These are phyloP conservation scores for Xylariomycetidae sp. DNA, from an alignment of 2,329 filamentous ascomycete species.

Conservation along the genomic window DNA sequence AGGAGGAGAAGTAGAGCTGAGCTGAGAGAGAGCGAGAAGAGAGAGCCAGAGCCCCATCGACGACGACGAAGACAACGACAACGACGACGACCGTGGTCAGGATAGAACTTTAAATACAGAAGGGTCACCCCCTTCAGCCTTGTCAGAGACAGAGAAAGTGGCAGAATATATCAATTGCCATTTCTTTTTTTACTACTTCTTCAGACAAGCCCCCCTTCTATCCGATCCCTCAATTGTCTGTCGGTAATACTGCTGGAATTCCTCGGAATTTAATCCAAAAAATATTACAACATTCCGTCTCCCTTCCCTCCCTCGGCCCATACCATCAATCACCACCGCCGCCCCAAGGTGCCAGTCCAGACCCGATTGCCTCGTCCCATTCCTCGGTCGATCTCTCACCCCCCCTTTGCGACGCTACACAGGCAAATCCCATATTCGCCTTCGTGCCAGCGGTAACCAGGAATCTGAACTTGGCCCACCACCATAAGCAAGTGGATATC, in stretches of 20 bases:
- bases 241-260: slow-evolving; percentile 25
- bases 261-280: slow-evolving; percentile 25
- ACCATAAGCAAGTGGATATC: slow-evolving; percentile 26
- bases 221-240: slow-evolving; percentile 14
- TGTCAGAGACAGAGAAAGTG: no score
- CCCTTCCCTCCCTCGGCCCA: slow-evolving; percentile 15
- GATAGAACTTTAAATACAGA: no score
- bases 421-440: no score
- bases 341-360: slow-evolving; percentile 3
- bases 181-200: slow-evolving; percentile 18
- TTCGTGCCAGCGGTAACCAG: slow-evolving; percentile 24
- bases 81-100: no score
- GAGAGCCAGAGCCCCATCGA: slow-evolving; percentile 11
- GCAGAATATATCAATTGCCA: slow-evolving; percentile 9
- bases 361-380: slow-evolving; percentile 15
- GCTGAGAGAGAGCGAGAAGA: slow-evolving; percentile 1
- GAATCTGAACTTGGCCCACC: slow-evolving; percentile 31
- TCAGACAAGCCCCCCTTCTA: slow-evolving; percentile 20
- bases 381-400: slow-evolving; percentile 21
- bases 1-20: slow-evolving; percentile 26
- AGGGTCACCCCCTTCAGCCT: no score
- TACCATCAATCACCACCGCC: slow-evolving; percentile 6
- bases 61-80: neutral
- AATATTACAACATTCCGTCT: slow-evolving; percentile 25
- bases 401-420: slow-evolving; percentile 14